Evolutionary conservation across 768 basidiomycete species (phyloP).

Genomic region (Candolleomyces aberdarensis): DNA sequence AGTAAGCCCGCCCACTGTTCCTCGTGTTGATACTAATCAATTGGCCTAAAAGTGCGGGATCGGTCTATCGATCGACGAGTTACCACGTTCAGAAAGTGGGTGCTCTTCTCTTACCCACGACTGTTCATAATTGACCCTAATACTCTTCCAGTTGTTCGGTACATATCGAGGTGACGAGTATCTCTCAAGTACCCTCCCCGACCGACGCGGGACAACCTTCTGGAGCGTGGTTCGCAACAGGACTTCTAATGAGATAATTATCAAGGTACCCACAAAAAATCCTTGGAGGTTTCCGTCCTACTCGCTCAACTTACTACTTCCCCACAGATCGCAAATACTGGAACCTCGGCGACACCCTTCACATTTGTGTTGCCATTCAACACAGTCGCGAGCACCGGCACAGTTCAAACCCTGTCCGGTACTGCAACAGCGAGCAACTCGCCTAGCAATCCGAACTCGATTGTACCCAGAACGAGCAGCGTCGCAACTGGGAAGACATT

Average conservation of each 20-base stretch:
- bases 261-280: conserved; percentile 43
- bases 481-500: conserved; percentile 50
- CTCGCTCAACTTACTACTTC: background rate
- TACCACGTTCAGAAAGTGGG: conserved; percentile 60
- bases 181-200: conserved; percentile 59
- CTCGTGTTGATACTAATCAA: background rate
- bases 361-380: conserved; percentile 55
- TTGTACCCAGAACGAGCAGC: conserved; percentile 43
- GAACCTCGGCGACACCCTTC: conserved; percentile 33
- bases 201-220: conserved; percentile 42
- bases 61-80: conserved; percentile 57
- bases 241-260: conserved; percentile 41
- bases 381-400: conserved; percentile 41
- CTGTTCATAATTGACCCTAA: background rate
- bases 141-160: conserved; percentile 51
- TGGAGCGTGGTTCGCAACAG: conserved; percentile 57
- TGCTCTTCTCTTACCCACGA: background rate
- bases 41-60: conserved; percentile 37
- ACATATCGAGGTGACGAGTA: conserved; percentile 60
- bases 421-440: conserved; percentile 51
- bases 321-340: conserved; percentile 53
- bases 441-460: conserved; percentile 43
- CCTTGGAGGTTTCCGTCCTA: too few relatives aligned
- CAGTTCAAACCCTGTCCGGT: conserved; percentile 49
- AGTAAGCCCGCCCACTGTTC: conserved; percentile 38